These are phyloP conservation scores for Arbutus unedo DNA, from an alignment of 148 eudicot genomes.

Conservation along the genomic window DNA sequence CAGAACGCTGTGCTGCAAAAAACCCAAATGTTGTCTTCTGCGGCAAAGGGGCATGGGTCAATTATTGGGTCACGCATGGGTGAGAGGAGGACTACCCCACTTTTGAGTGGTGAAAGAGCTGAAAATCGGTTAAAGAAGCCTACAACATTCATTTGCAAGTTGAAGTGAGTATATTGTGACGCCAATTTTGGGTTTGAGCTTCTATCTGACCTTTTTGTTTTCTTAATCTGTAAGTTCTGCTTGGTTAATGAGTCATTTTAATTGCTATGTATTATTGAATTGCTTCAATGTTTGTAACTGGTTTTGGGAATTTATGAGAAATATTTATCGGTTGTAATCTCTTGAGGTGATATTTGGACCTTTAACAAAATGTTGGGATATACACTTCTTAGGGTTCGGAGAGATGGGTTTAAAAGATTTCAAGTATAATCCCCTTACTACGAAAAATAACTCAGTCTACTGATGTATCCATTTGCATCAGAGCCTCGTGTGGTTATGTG, in stretches of 20 bases:
- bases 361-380: neutral
- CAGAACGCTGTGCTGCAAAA: constrained; percentile 61
- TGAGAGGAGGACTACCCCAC: constrained; percentile 65
- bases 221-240: neutral
- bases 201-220: neutral
- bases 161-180: constrained; percentile 72
- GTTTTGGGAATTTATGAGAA: neutral
- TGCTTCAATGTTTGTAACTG: neutral
- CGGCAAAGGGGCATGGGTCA: constrained; percentile 62
- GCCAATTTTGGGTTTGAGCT: neutral
- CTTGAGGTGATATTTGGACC: neutral
- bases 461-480: neutral
- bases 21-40: constrained; percentile 66
- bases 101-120: constrained; percentile 67
- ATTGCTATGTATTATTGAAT: neutral
- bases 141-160: constrained; percentile 86
- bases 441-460: neutral
- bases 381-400: neutral
- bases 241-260: neutral
- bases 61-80: constrained; percentile 81
- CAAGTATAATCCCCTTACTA: neutral
- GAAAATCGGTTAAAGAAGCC: constrained; percentile 96
- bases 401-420: neutral
- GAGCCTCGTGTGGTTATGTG: neutral
- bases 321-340: neutral